Conservation (phyloP, 1,284 basidiomycete species). For the Lentinula novae-zelandiae region DNA sequence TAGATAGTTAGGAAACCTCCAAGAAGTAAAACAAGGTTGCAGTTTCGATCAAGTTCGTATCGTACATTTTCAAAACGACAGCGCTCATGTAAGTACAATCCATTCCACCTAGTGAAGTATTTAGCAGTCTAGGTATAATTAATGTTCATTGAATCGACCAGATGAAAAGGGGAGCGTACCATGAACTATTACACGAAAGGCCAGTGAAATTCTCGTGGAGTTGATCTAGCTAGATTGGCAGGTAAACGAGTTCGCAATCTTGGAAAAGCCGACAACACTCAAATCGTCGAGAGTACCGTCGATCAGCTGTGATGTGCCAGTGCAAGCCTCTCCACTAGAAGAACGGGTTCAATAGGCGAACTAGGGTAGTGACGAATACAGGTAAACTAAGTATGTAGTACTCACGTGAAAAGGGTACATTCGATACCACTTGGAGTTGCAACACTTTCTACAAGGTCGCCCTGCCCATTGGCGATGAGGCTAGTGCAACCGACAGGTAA, state of each 20-base stretch:
- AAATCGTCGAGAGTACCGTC: neutral
- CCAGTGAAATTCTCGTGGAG: neutral
- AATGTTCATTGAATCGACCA: neutral
- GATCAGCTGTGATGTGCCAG: neutral
- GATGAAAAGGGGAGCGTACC: neutral
- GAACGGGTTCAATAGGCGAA: neutral
- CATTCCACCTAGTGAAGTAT: too few relatives aligned
- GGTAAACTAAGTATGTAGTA: neutral
- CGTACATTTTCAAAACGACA: too few relatives aligned
- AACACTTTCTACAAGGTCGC: neutral
- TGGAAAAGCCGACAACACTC: neutral
- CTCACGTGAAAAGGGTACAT: conserved; percentile 5
- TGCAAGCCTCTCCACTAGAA: neutral
- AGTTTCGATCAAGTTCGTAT: too few relatives aligned
- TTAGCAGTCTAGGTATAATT: too few relatives aligned
- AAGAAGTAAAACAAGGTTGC: too few relatives aligned
- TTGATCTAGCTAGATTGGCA: neutral
- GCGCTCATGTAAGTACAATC: neutral
- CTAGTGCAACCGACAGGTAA: conserved; percentile 2
- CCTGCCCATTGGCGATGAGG: neutral
- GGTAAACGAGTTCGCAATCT: neutral
- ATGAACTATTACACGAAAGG: neutral
- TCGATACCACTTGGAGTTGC: neutral
- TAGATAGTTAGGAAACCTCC: too few relatives aligned
- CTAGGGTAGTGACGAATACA: too few relatives aligned